phyloP scores from a whole-genome alignment of 73 alveolate species.

The Blepharisma japonicum region DNA sequence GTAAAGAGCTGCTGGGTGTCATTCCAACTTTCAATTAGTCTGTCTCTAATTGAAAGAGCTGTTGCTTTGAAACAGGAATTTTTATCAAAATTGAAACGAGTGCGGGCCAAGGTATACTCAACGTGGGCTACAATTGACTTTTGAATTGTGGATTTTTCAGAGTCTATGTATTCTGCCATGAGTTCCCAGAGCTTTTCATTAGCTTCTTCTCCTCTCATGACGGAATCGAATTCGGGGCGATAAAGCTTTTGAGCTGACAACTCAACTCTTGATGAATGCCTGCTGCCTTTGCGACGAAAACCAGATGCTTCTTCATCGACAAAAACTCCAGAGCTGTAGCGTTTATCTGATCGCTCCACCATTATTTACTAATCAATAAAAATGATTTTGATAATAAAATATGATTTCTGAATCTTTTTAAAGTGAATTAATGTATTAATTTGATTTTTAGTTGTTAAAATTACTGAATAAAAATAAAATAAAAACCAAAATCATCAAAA shows the following conservation, averaged over 20 bases:
- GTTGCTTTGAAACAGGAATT: constrained; percentile 74
- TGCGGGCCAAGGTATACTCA: constrained; percentile 57
- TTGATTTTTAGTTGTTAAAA: too few relatives aligned
- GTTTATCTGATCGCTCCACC: too few relatives aligned
- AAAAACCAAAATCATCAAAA: too few relatives aligned
- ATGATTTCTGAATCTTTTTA: too few relatives aligned
- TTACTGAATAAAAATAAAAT: too few relatives aligned
- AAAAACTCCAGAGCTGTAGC: too few relatives aligned
- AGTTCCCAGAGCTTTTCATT: constrained; percentile 41
- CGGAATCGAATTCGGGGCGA: not conserved
- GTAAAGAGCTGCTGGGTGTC: constrained; percentile 63
- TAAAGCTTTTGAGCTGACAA: not conserved
- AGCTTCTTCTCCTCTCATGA: constrained; percentile 10
- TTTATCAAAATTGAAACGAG: constrained; percentile 44
- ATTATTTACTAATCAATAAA: too few relatives aligned
- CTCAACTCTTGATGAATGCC: too few relatives aligned
- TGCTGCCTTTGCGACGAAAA: too few relatives aligned
- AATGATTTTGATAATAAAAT: too few relatives aligned
- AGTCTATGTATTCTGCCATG: constrained; percentile 59
- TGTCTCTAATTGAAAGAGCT: constrained; percentile 91
- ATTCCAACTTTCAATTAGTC: constrained; percentile 93
- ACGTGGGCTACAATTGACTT: constrained; percentile 53
- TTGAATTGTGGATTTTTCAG: constrained; percentile 53
- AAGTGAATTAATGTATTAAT: too few relatives aligned
- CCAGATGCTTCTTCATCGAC: too few relatives aligned